Conservation (phyloP, 129 eudicot genomes). For the Tagetes patula region DNA sequence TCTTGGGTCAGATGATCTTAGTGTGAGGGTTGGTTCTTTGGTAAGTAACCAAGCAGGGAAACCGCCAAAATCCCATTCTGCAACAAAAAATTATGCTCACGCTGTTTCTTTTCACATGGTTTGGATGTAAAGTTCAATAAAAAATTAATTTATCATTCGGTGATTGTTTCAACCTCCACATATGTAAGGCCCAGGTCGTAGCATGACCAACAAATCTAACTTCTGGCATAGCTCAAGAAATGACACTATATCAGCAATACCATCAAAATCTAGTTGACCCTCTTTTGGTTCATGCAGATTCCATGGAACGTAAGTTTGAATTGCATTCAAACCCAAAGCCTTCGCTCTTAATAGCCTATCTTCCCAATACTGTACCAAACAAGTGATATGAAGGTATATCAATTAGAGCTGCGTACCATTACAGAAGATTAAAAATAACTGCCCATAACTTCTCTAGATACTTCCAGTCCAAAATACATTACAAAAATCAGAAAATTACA, state of each 20-base stretch:
- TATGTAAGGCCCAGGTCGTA: slow-evolving; percentile 93
- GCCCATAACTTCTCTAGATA: not conserved
- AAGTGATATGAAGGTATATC: slow-evolving; percentile 4
- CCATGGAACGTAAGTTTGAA: slow-evolving; percentile 99
- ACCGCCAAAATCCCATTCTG: slow-evolving; percentile 99
- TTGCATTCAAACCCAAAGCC: slow-evolving; percentile 92
- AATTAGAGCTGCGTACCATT: not conserved
- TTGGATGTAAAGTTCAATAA: not conserved
- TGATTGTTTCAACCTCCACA: slow-evolving; percentile 66
- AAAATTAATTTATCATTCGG: not conserved
- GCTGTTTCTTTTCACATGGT: not conserved
- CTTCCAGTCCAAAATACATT: not conserved
- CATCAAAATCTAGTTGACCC: slow-evolving; percentile 72
- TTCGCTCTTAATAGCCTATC: slow-evolving; percentile 88
- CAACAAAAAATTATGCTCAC: slow-evolving; percentile 28
- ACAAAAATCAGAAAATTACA: slow-evolving; percentile 13
- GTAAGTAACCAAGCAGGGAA: slow-evolving; percentile 95
- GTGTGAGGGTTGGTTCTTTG: slow-evolving; percentile 63
- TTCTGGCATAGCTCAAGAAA: slow-evolving; percentile 75
- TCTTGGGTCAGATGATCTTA: slow-evolving; percentile 83
- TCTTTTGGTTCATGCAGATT: slow-evolving; percentile 87
- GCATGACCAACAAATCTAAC: slow-evolving; percentile 81
- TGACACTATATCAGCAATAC: slow-evolving; percentile 82
- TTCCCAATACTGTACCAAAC: slow-evolving; percentile 73
- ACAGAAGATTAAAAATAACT: not conserved